Base-by-base conservation (phyloP, 805 yeast genomes). In the Brettanomyces custersianus region DNA sequence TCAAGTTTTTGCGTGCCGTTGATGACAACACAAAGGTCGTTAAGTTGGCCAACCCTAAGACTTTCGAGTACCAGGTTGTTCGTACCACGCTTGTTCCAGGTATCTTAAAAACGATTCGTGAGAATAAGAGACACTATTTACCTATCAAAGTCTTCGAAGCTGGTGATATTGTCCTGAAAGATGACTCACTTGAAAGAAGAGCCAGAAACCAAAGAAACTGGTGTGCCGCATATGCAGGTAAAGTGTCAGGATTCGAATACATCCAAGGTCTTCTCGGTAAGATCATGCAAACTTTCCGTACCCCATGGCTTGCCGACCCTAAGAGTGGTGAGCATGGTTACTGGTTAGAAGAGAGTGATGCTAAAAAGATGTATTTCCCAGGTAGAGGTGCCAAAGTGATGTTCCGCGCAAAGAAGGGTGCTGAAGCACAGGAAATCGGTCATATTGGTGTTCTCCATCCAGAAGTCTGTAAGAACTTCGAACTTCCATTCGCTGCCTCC, bases 71-170 rank as follows among this genome's bases (percentile, higher is more conserved):
- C 62, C 96, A 92, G 68, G 98, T 92, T 42, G 97, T 92, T 20
- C 82, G 98, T 71, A 92, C 98, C 13, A 75, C 94, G 20, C 70
- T 92, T 49, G 67, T 90, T 40, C 96, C 98, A 33, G 99, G 99
- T 47, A 72, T 92, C 39, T 74, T 92, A 56, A 92, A 92, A 64
- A 92, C 98, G 19, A 79, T 92, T 46, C 80, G 84, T 57, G 98
- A 94, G 66, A 92, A 92, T 68, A 82, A 95, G 67, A 83, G 87
- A 59, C 97, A 94, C 60, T 70, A 95, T 2, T 71, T 92, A 54
- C 99, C 99, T 32, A 83, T 94, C 55, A 80, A 77, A 60, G 95
- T 94, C 40, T 92, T 92, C 48, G 99, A 92, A 68, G 68, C 84
- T 47, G 96, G 96, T 51, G 99, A 92, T 61, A 80, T 92, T 42